A percentile compares a stretch with the other conserved stretches of the same genome.
These are phyloP conservation scores for Daldinia sp. DNA, from an alignment of 2,329 filamentous ascomycete genomes.

Conservation along the genomic window DNA sequence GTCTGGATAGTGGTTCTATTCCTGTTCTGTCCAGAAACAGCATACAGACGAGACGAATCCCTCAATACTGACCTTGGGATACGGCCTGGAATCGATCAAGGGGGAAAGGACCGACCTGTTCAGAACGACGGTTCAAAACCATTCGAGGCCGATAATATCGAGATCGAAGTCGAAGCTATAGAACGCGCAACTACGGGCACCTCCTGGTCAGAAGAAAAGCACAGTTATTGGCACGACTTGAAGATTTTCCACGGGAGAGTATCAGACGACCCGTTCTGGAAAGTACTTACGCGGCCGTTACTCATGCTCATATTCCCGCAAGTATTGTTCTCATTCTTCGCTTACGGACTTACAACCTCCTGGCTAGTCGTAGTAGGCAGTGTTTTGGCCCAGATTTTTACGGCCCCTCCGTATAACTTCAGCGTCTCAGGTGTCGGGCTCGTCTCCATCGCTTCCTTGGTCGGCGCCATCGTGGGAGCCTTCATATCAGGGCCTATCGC, in stretches of 20 bases:
- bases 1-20: conserved; percentile 49
- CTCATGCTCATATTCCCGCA: conserved; percentile 53
- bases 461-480: conserved; percentile 64
- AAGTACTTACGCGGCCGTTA: conserved; percentile 47
- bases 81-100: conserved; percentile 14
- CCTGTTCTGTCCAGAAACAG: conserved; percentile 54
- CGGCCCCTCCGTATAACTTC: conserved; percentile 61
- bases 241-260: conserved; percentile 34
- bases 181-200: conserved; percentile 8
- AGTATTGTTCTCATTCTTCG: conserved; percentile 52
- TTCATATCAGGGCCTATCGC: conserved; percentile 65
- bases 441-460: conserved; percentile 65
- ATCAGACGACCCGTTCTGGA: conserved; percentile 37
- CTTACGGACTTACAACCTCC: conserved; percentile 51
- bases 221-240: conserved; percentile 35
- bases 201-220: conserved; percentile 25
- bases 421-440: conserved; percentile 61
- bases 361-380: conserved; percentile 54
- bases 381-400: conserved; percentile 54
- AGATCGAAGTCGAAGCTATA: conserved; percentile 15
- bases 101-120: conserved; percentile 2
- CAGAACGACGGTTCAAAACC: conserved; percentile 1
- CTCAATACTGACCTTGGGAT: conserved; percentile 35
- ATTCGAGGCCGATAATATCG: conserved; percentile 11
- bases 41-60: conserved; percentile 47